Percentiles rank a stretch among this genome's conserved stretches.
These are phyloP conservation scores for Aspergillus sp. DNA, from an alignment of 2,329 filamentous ascomycete species.

Conservation along the genomic window DNA sequence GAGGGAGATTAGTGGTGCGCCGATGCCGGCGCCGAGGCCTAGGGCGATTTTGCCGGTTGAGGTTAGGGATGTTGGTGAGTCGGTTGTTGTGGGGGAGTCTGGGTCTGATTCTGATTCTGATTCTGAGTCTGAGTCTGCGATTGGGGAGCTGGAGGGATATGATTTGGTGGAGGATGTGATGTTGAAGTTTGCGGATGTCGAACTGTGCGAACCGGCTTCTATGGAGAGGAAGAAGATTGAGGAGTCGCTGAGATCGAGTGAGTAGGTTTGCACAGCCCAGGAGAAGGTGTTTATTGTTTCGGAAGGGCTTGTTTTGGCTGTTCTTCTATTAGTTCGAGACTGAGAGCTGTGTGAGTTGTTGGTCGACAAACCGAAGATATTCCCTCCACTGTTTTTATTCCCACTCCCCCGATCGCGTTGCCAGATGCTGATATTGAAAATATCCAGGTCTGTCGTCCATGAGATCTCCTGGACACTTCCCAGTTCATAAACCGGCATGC, in stretches of 20 bases:
- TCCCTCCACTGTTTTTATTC: not conserved
- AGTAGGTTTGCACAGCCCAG: conserved; percentile 9
- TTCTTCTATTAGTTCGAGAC: not conserved
- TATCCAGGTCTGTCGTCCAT: conserved; percentile 1
- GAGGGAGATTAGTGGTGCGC: conserved; percentile 3
- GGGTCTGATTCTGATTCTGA: not conserved
- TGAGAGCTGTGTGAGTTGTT: not conserved
- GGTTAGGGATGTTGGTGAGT: not conserved
- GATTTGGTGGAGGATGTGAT: not conserved
- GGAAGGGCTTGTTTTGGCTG: not conserved
- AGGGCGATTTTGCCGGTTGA: conserved; percentile 12
- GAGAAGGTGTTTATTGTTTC: not conserved
- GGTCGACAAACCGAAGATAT: conserved; percentile 6
- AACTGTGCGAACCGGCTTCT: not conserved
- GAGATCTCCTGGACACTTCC: not conserved
- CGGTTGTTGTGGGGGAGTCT: not conserved
- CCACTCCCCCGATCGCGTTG: not conserved
- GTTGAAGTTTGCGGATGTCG: not conserved
- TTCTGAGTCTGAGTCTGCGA: not conserved
- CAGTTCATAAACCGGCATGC: not conserved
- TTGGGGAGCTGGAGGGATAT: not conserved
- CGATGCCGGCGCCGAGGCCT: conserved; percentile 7
- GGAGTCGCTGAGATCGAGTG: not conserved
- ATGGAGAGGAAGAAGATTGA: conserved; percentile 1
- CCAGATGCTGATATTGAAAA: conserved; percentile 9